Conservation (phyloP, 2,329 filamentous ascomycete genomes). For the Aspergillus latus region DNA sequence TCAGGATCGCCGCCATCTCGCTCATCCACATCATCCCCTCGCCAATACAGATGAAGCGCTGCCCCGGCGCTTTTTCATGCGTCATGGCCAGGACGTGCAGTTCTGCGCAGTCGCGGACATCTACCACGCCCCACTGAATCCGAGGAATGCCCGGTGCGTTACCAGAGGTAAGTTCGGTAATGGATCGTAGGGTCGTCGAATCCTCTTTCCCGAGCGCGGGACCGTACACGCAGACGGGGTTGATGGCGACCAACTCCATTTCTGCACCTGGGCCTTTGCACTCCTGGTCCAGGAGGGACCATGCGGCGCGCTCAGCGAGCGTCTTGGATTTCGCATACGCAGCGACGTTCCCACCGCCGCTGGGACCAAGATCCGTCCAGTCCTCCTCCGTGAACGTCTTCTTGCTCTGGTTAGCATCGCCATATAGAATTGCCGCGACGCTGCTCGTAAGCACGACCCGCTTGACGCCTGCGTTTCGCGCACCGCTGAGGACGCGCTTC, state of each 20-base stretch:
- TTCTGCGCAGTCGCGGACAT: background rate
- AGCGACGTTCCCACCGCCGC: background rate
- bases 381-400: background rate
- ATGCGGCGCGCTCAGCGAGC: background rate
- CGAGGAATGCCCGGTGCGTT: background rate
- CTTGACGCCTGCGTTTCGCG: background rate
- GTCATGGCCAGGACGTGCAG: conserved; percentile 1
- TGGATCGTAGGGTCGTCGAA: background rate
- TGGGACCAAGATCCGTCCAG: background rate
- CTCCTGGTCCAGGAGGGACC: background rate
- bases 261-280: background rate
- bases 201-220: background rate
- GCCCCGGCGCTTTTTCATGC: background rate
- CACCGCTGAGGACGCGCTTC: background rate
- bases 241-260: background rate
- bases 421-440: background rate
- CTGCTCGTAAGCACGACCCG: background rate
- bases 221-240: background rate
- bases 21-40: background rate
- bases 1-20: background rate
- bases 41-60: background rate
- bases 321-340: conserved; percentile 4
- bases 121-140: background rate
- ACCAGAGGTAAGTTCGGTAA: background rate
- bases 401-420: background rate